Percentiles rank a stretch among this genome's conserved stretches.
These are phyloP conservation scores for Globisporangium radiosum DNA, from an alignment of 352 stramenopile genomes.

Conservation along the genomic window DNA sequence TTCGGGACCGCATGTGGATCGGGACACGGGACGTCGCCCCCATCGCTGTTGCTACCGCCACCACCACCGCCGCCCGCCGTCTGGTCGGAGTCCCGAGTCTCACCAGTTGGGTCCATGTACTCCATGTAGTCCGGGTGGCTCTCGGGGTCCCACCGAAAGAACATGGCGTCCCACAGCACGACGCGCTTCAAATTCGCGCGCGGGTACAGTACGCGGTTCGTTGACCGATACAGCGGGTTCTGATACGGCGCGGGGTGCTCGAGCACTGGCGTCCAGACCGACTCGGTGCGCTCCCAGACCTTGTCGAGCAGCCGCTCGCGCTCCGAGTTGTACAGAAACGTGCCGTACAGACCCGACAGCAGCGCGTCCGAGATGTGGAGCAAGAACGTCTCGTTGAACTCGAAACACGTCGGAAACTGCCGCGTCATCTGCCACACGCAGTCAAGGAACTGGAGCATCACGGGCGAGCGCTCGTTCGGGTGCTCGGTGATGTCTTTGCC, in stretches of 20 bases:
- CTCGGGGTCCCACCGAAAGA: constrained; percentile 81
- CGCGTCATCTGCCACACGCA: constrained; percentile 86
- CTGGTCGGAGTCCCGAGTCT: no score
- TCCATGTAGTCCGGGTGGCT: constrained; percentile 81
- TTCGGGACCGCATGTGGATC: constrained; percentile 19
- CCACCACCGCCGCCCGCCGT: not conserved
- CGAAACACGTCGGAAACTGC: constrained; percentile 84
- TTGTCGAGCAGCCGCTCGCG: constrained; percentile 77
- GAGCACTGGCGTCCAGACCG: constrained; percentile 75
- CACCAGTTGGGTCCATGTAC: constrained; percentile 60
- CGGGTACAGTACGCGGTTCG: constrained; percentile 76
- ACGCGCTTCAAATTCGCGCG: constrained; percentile 84
- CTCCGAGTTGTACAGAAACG: constrained; percentile 84
- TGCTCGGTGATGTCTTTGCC: constrained; percentile 75
- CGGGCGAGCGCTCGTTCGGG: constrained; percentile 75
- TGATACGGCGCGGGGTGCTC: constrained; percentile 57
- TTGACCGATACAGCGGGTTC: constrained; percentile 72
- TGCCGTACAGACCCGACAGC: constrained; percentile 74
- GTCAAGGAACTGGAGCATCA: constrained; percentile 86
- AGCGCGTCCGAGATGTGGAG: constrained; percentile 74
- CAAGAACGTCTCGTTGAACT: constrained; percentile 87
- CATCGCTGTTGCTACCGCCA: constrained; percentile 22
- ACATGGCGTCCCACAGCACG: constrained; percentile 81
- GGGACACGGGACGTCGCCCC: constrained; percentile 13
- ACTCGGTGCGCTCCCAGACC: constrained; percentile 82